These are phyloP conservation scores for Aeschynomene evenia DNA, from an alignment of 306 rosid genomes.

Conservation along the genomic window DNA sequence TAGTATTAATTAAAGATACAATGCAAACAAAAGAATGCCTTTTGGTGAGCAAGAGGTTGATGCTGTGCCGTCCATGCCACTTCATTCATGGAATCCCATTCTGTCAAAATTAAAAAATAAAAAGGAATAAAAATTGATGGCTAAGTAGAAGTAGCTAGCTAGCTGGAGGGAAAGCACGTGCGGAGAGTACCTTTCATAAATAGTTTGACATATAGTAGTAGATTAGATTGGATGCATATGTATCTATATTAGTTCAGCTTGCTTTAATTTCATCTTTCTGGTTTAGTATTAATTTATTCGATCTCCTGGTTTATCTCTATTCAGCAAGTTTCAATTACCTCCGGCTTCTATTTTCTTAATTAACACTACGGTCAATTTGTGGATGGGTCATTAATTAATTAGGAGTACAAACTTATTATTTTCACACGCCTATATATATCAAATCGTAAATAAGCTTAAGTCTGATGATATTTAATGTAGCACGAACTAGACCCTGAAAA, in stretches of 20 bases:
- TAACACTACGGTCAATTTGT: not conserved
- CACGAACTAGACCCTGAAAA: no score
- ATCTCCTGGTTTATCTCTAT: not conserved
- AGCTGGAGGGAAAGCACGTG: constrained; percentile 9
- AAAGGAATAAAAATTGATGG: not conserved
- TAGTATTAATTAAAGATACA: no score
- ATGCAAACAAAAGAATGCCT: not conserved
- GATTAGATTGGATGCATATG: not conserved
- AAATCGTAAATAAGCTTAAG: no score
- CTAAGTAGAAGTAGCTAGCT: not conserved
- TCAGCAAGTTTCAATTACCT: not conserved
- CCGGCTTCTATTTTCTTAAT: not conserved
- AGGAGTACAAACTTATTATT: no score
- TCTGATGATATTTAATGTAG: no score
- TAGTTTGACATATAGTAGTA: not conserved
- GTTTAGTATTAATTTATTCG: not conserved
- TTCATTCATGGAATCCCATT: not conserved
- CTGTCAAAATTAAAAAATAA: not conserved
- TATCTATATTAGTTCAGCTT: not conserved
- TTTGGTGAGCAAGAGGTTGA: not conserved
- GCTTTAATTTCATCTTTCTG: not conserved
- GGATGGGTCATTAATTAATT: not conserved
- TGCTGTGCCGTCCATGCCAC: not conserved
- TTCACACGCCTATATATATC: no score
- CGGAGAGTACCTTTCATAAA: constrained; percentile 2